These are phyloP conservation scores for Trypanosoma boissoni DNA, from an alignment of 208 protist genomes.

Conservation along the genomic window DNA sequence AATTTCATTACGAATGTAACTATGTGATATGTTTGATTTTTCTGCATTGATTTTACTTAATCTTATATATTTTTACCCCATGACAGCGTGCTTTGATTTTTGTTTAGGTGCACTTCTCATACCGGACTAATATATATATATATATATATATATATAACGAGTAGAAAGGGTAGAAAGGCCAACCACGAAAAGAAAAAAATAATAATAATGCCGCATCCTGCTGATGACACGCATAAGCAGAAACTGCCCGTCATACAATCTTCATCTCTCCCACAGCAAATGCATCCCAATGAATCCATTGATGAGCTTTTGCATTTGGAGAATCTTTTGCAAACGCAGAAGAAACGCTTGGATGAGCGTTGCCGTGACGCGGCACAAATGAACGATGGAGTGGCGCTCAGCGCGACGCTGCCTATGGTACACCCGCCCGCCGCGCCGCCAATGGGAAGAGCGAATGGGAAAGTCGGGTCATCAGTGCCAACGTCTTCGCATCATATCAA, in stretches of 20 bases:
- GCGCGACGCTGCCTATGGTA: background rate
- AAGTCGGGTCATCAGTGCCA: background rate
- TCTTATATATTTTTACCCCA: too few relatives aligned
- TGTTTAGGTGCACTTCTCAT: too few relatives aligned
- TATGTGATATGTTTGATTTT: too few relatives aligned
- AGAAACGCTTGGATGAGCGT: conserved; percentile 34
- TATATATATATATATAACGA: conserved; percentile 21
- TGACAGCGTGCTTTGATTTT: too few relatives aligned
- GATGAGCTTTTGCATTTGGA: conserved; percentile 55
- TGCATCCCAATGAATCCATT: background rate
- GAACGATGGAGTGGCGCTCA: background rate
- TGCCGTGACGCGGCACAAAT: background rate
- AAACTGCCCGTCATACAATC: conserved; percentile 1
- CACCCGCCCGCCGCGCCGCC: background rate
- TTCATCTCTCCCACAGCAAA: background rate
- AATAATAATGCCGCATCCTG: too few relatives aligned
- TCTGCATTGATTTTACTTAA: too few relatives aligned
- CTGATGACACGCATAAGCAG: background rate
- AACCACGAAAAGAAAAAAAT: too few relatives aligned
- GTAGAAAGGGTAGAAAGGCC: too few relatives aligned
- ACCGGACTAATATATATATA: conserved; percentile 16
- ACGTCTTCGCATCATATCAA: background rate
- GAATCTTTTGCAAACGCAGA: conserved; percentile 48
- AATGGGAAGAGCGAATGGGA: background rate
- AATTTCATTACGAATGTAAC: too few relatives aligned